Evolutionary conservation across 2,329 filamentous ascomycete species (phyloP), one percentile per base, ranked within the genome.

Genomic region (Aureobasidium lini): DNA sequence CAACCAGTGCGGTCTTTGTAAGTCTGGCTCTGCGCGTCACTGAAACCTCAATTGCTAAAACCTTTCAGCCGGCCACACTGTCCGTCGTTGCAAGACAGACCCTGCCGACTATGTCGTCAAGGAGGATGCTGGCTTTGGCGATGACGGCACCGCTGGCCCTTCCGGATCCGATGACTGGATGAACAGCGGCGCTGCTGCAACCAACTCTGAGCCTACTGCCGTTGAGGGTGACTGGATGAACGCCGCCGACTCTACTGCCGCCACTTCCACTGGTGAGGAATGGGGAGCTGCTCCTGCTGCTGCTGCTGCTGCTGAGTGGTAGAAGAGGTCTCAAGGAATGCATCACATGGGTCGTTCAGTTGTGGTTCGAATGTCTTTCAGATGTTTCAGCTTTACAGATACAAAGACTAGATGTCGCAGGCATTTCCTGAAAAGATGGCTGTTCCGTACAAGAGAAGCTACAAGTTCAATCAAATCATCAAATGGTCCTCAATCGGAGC

Each of bases 1-100:
- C 63, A 69, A 65, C 58, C 76, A 75, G 66, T 77, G 76, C 61
- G 67, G 67, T 7, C 67, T 72, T 58, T 23, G 49, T 52, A 23
- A 42, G 54, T 58, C 2, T 8, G 13, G 6, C 15, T 18, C 11
- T 13, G 15, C 13, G 4, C 34, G 15, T 10, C 31, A 8, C 16
- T 18, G 13, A 11, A 31, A 16, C 1, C 52, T 18, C 10, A 13
- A 18, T 2, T 23, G 37, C 31, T 46, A 47, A 46, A 16, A 6
- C 5, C 8, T 23, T 10, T 6, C 32, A 58, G 54, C 6, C 6
- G 57, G 57, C 29, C 57, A 60, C 32, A 60, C 57, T 2, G 36
- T 40, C 43, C 13, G 29, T 13, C 39, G 57, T 13, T 53, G 57
- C 48, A 16, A 15, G 2, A 34, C 34, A 9, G 57, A 37, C 8